A percentile compares a stretch with the other conserved stretches of the same genome.
These are phyloP conservation scores for Arachnopeziza araneosa DNA, from an alignment of 2,329 filamentous ascomycete genomes.

Conservation along the genomic window DNA sequence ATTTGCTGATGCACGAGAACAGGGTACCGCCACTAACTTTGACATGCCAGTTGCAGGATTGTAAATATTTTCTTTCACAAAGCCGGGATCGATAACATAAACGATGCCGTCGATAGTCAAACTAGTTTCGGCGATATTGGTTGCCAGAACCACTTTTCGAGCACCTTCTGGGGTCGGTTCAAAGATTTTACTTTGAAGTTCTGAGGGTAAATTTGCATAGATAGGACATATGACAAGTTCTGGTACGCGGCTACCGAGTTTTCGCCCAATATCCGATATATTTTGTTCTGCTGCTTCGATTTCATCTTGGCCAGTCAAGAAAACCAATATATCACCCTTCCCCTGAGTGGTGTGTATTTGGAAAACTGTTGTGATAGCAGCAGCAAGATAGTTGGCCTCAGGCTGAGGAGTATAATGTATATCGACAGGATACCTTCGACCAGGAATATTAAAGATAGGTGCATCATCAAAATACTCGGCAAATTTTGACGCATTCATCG, in stretches of 20 bases:
- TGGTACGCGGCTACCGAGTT: conserved; percentile 76
- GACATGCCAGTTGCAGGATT: conserved; percentile 91
- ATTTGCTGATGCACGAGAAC: conserved; percentile 85
- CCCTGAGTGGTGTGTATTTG: conserved; percentile 89
- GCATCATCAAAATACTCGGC: conserved; percentile 86
- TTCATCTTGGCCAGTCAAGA: conserved; percentile 92
- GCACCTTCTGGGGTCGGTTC: conserved; percentile 81
- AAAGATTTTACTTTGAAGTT: conserved; percentile 89
- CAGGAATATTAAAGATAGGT: conserved; percentile 92
- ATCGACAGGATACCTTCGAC: conserved; percentile 81
- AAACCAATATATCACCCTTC: conserved; percentile 85
- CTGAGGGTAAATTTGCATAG: conserved; percentile 87
- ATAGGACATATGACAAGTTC: conserved; percentile 91
- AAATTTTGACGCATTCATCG: conserved; percentile 91
- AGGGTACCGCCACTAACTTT: conserved; percentile 83
- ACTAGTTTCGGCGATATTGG: conserved; percentile 95
- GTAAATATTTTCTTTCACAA: conserved; percentile 92
- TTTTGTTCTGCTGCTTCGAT: conserved; percentile 85
- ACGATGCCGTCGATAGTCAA: conserved; percentile 94
- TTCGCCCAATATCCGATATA: conserved; percentile 78
- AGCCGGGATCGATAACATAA: conserved; percentile 92
- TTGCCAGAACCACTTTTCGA: conserved; percentile 87
- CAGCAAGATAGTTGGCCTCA: conserved; percentile 88
- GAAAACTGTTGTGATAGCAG: conserved; percentile 87
- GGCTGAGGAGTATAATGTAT: conserved; percentile 87